Evolutionary conservation across 192 early-diverging fungal species (phyloP), one percentile per base, ranked within the genome.

Genomic region (Chytriomyces sp.): DNA sequence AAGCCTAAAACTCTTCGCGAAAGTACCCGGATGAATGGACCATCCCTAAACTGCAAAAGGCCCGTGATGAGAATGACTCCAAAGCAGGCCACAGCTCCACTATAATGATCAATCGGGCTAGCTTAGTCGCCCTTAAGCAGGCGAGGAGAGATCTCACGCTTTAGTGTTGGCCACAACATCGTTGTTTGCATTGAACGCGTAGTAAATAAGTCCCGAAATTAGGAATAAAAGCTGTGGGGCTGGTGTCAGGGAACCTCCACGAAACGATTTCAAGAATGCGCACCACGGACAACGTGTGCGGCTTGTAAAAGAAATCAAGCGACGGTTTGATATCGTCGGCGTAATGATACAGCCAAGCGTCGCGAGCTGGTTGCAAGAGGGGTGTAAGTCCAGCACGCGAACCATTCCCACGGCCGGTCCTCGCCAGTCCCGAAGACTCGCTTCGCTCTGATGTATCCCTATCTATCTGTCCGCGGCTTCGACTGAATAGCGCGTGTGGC

Each of bases 41-140:
- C 95, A 77, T 98, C 95, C 10, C 92, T 84, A 77, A 98, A 96
- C 76, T 94, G 88, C 5, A 96, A 80, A 76, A 95, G 87, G 0
- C 93, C 94, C 68, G 94, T 91, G 22, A 95, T 80, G 3, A 93
- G 80, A 75, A 98, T 91, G 8, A 84, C 75, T 3, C 64, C 52
- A 31, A 70, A 73, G 17, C 73, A 73, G 10, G 57, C 67, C 26
- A 49, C 62, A 30, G 76, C 40, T 28, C 80, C 80, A 32, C 80
- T 81, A 22, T 61, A 8, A 7, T 38, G 52, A 26, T 26, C 12
- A 14, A 26, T 2, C 3, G 28, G 30, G 30, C 30, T 28, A n/a
- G 28, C 3, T 17, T 30, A 4, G 26, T 25, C 14, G n/a, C 12
- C 38, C 60, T 22, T 58, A 0, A 59, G 19, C 22, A 26, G 8